Evolutionary conservation across 495 filamentous ascomycete species (phyloP).

Genomic region (Penicillium longicatenatum): DNA sequence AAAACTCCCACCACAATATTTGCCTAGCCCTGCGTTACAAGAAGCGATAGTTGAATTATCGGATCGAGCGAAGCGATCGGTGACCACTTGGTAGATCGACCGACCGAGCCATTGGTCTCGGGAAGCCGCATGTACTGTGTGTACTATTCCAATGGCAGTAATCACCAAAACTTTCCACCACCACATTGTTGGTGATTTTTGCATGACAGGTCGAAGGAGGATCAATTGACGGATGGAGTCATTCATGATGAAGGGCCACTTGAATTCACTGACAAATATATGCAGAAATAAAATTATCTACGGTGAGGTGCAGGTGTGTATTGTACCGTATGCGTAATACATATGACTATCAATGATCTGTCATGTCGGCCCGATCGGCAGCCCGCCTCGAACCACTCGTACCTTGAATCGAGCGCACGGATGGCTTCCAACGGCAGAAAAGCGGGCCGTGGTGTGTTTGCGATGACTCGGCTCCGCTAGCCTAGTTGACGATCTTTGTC

Average conservation of each 20-base stretch:
- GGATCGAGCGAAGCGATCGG: conserved; percentile 66
- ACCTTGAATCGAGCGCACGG: not conserved
- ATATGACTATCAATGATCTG: not conserved
- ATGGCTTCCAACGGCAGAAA: not conserved
- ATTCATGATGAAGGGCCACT: not conserved
- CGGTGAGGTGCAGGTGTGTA: not conserved
- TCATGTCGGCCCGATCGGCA: conserved; percentile 19
- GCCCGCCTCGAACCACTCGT: not conserved
- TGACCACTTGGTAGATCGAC: conserved; percentile 60
- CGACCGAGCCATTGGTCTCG: conserved; percentile 21
- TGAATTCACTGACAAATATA: not conserved
- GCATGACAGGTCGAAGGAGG: conserved; percentile 9
- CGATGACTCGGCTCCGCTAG: not conserved
- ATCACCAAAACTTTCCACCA: conserved; percentile 14
- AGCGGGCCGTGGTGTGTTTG: not conserved
- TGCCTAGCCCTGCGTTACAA: conserved; percentile 24
- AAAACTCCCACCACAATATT: conserved; percentile 73
- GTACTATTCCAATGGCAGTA: conserved; percentile 13
- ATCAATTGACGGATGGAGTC: conserved; percentile 3
- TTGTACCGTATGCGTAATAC: not conserved
- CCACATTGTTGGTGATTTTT: conserved; percentile 16
- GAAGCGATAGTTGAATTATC: conserved; percentile 45
- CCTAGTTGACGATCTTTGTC: not conserved
- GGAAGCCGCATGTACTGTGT: conserved; percentile 15
- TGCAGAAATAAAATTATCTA: not conserved